A percentile compares a stretch with the other conserved stretches of the same genome.
Conservation (phyloP, 495 filamentous ascomycete species). For the Penicillium mononematosum region DNA sequence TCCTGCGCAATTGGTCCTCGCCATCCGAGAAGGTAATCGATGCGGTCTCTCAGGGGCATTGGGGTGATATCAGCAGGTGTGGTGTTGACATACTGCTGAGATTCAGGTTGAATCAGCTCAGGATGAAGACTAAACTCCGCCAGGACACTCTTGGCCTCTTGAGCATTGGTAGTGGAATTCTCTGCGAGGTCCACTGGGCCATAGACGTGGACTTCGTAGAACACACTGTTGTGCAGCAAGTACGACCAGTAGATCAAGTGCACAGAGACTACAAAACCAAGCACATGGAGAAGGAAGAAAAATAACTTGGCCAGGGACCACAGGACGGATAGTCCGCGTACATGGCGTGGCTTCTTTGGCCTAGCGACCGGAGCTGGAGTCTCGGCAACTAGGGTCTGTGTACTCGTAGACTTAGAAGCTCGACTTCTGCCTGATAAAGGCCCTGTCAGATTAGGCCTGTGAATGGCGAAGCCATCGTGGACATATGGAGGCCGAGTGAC, state of each 20-base stretch:
- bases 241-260: not conserved
- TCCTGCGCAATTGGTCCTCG: constrained; percentile 24
- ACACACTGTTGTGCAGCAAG: not conserved
- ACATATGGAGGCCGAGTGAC: not conserved
- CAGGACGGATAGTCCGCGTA: not conserved
- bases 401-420: not conserved
- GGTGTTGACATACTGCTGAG: not conserved
- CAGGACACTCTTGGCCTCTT: not conserved
- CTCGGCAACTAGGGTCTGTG: not conserved
- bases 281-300: not conserved
- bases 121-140: not conserved
- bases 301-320: not conserved
- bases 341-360: not conserved
- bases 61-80: not conserved
- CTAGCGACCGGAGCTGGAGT: not conserved
- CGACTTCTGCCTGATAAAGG: not conserved
- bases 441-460: not conserved
- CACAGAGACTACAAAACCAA: not conserved
- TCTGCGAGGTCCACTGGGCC: not conserved
- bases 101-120: not conserved
- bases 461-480: not conserved
- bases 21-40: constrained; percentile 45
- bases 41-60: constrained; percentile 25
- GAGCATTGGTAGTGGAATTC: not conserved
- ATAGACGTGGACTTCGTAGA: too few species aligned